Evolutionary conservation across 2,329 filamentous ascomycete genomes (phyloP).

Genomic region (Aspergillus hiratsukae): DNA sequence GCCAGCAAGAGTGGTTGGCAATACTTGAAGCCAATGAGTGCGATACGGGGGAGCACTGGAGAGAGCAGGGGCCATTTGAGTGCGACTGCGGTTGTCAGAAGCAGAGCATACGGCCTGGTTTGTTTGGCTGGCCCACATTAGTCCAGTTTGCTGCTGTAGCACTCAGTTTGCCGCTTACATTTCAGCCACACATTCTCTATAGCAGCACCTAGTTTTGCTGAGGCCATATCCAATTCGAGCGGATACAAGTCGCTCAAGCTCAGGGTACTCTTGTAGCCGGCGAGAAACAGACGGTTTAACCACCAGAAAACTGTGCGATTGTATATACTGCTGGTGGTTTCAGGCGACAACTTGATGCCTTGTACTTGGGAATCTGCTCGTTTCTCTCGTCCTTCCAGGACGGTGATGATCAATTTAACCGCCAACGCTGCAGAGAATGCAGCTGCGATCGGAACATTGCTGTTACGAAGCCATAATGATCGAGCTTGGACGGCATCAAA

Average conservation of each 20-base stretch:
- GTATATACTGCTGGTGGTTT: conserved; percentile 22
- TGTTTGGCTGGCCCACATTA: too few relatives aligned
- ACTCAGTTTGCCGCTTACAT: not conserved
- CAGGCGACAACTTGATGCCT: conserved; percentile 13
- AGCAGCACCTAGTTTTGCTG: not conserved
- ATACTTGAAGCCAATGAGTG: too few relatives aligned
- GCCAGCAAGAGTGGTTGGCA: too few relatives aligned
- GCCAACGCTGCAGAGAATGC: conserved; percentile 34
- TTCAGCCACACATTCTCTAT: not conserved
- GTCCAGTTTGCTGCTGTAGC: too few relatives aligned
- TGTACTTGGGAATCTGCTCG: conserved; percentile 14
- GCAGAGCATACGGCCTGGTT: too few relatives aligned
- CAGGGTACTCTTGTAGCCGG: conserved; percentile 19
- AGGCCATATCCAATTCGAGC: not conserved
- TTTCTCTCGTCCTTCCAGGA: conserved; percentile 44
- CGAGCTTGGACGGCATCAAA: conserved; percentile 42
- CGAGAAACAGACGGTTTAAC: conserved; percentile 29
- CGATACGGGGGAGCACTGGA: too few relatives aligned
- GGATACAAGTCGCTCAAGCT: conserved; percentile 16
- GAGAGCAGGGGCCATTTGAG: too few relatives aligned
- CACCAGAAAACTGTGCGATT: conserved; percentile 33
- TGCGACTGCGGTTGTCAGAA: too few relatives aligned
- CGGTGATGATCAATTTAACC: conserved; percentile 38
- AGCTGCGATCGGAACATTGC: conserved; percentile 27
- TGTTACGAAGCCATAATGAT: conserved; percentile 28